Conservation (phyloP, 345 rosid species). For the Acer yangbiense region DNA sequence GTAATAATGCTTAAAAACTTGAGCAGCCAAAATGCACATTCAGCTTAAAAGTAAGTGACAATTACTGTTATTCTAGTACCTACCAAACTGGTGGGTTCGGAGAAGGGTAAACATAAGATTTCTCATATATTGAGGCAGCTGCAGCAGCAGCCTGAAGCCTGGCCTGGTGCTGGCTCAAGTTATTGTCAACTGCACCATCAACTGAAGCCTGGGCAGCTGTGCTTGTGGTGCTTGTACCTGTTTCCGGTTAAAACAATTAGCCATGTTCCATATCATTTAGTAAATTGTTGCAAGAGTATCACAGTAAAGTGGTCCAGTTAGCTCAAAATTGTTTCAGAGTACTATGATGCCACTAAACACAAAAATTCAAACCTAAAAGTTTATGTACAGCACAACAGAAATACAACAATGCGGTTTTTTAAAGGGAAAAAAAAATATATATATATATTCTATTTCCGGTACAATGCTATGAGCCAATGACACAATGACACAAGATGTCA, state of each 20-base stretch:
- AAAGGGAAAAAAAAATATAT: background rate
- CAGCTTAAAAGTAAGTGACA: background rate
- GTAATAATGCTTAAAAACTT: background rate
- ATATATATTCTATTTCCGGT: background rate
- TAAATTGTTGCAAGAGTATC: background rate
- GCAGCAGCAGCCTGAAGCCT: slow-evolving; percentile 84
- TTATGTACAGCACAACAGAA: background rate
- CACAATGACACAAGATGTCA: background rate
- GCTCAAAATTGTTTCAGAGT: background rate
- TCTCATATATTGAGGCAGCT: slow-evolving; percentile 83
- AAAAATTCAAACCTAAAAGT: background rate
- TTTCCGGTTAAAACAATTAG: slow-evolving; percentile 24
- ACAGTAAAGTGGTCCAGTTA: background rate
- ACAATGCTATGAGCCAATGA: background rate
- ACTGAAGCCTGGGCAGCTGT: slow-evolving; percentile 54
- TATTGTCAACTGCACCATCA: slow-evolving; percentile 34
- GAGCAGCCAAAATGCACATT: background rate
- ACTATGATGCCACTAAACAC: background rate
- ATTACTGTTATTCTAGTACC: slow-evolving; percentile 22
- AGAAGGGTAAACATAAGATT: slow-evolving; percentile 80
- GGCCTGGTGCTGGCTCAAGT: slow-evolving; percentile 63
- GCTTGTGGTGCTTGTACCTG: slow-evolving; percentile 51
- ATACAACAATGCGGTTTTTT: background rate
- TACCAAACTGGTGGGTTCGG: slow-evolving; percentile 68
- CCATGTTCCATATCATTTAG: slow-evolving; percentile 5